These are phyloP conservation scores for Nemania sp. DNA, from an alignment of 2,329 filamentous ascomycete genomes.

Conservation along the genomic window DNA sequence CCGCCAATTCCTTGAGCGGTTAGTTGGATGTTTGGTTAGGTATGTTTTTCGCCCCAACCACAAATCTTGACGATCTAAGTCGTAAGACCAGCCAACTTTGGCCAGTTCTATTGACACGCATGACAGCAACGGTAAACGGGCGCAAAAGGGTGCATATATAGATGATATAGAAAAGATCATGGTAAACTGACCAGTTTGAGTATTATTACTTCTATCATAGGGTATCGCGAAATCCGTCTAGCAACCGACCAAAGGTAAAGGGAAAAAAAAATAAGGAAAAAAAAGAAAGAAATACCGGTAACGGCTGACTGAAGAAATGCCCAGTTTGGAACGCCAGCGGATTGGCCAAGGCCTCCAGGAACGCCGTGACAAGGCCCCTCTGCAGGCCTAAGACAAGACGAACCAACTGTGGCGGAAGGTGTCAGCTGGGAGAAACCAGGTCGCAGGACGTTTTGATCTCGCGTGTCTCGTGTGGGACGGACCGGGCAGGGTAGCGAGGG, in stretches of 20 bases:
- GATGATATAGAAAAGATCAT: constrained; percentile 25
- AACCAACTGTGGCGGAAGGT: constrained; percentile 35
- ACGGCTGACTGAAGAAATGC: constrained; percentile 43
- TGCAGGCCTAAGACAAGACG: constrained; percentile 34
- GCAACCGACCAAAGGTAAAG: constrained; percentile 42
- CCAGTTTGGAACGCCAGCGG: constrained; percentile 38
- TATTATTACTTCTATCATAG: constrained; percentile 52
- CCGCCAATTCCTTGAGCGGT: neutral
- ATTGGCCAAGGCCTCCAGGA: constrained; percentile 41
- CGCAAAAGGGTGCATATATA: neutral
- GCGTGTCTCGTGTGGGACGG: constrained; percentile 37
- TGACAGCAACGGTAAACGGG: constrained; percentile 6
- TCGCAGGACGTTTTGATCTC: constrained; percentile 38
- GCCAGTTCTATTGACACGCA: constrained; percentile 3
- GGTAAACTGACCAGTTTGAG: constrained; percentile 47
- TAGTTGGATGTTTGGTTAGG: neutral
- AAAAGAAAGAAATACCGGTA: constrained; percentile 40
- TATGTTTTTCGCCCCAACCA: constrained; percentile 14
- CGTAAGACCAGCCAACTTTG: constrained; percentile 17
- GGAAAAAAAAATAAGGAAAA: constrained; percentile 44
- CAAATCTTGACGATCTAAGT: constrained; percentile 6
- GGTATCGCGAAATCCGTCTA: constrained; percentile 53
- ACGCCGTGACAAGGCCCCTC: constrained; percentile 42
- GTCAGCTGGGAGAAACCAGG: constrained; percentile 36
- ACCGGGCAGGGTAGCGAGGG: constrained; percentile 25